These are phyloP conservation scores for Magnolia changhungtana DNA, from an alignment of 164 flowering plant genomes.

Conservation along the genomic window DNA sequence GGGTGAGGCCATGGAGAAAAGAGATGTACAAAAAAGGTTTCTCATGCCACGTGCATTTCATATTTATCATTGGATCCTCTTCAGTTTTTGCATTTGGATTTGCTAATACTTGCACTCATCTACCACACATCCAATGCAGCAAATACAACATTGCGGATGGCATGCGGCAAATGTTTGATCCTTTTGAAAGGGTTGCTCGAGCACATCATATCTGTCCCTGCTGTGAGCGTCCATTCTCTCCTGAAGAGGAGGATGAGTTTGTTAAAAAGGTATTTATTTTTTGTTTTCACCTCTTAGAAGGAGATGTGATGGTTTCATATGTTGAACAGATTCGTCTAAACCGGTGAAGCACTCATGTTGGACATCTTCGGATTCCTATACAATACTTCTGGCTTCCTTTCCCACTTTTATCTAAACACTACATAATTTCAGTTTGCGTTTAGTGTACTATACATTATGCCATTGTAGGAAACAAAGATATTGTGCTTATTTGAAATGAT, in stretches of 20 bases:
- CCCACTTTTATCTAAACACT: not conserved
- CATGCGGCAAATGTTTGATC: slow-evolving; percentile 91
- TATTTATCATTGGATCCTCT: not conserved
- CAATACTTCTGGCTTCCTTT: not conserved
- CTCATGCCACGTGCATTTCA: not conserved
- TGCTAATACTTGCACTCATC: not conserved
- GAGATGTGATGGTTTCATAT: not conserved
- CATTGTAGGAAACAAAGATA: too few relatives aligned
- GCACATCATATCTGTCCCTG: slow-evolving; percentile 92
- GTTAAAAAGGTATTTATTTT: slow-evolving; percentile 65
- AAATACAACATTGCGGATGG: slow-evolving; percentile 83
- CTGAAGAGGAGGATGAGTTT: slow-evolving; percentile 91
- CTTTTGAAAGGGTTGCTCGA: slow-evolving; percentile 91
- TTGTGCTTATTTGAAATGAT: too few relatives aligned
- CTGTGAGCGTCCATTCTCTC: slow-evolving; percentile 90
- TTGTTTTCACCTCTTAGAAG: not conserved
- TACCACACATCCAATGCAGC: slow-evolving; percentile 40
- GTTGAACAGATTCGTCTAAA: too few relatives aligned
- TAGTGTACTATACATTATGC: too few relatives aligned
- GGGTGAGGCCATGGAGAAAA: slow-evolving; percentile 64
- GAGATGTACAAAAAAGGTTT: slow-evolving; percentile 83
- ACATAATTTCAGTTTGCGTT: too few relatives aligned
- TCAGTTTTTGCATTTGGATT: not conserved
- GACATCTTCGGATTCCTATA: not conserved
- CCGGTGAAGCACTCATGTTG: too few relatives aligned